These are phyloP conservation scores for Myochromella boudieri DNA, from an alignment of 768 basidiomycete genomes.

Conservation along the genomic window DNA sequence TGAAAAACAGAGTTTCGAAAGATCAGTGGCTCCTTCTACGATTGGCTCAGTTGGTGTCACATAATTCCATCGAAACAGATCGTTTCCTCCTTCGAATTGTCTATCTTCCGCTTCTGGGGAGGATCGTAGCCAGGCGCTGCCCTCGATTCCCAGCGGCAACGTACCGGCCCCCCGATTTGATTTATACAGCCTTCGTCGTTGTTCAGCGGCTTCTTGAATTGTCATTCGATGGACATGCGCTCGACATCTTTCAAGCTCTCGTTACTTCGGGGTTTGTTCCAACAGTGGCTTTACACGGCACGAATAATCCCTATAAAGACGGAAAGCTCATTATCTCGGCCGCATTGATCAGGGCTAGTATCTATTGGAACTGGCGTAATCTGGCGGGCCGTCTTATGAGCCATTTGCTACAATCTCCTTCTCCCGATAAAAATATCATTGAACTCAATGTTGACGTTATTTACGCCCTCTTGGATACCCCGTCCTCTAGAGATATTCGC, in stretches of 20 bases:
- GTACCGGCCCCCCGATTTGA: slow-evolving; percentile 37
- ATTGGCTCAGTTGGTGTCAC: slow-evolving; percentile 20
- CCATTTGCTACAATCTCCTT: slow-evolving; percentile 20
- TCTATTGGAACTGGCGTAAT: slow-evolving; percentile 53
- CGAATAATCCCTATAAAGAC: slow-evolving; percentile 36
- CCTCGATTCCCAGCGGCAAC: slow-evolving; percentile 28
- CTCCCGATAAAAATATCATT: slow-evolving; percentile 24
- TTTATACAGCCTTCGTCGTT: slow-evolving; percentile 41
- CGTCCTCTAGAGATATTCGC: slow-evolving; percentile 33
- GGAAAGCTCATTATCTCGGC: slow-evolving; percentile 48
- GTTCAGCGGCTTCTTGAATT: slow-evolving; percentile 40
- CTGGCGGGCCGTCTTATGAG: slow-evolving; percentile 41
- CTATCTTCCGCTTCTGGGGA: slow-evolving; percentile 29
- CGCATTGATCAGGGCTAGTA: slow-evolving; percentile 49
- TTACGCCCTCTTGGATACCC: slow-evolving; percentile 37
- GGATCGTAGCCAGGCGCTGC: slow-evolving; percentile 13
- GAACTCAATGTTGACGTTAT: slow-evolving; percentile 44
- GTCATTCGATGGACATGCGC: slow-evolving; percentile 33
- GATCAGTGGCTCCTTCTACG: not conserved
- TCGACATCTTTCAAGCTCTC: slow-evolving; percentile 50
- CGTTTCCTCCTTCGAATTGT: slow-evolving; percentile 23
- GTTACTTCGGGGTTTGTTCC: slow-evolving; percentile 46
- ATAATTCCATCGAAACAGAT: slow-evolving; percentile 17
- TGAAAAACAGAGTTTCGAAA: slow-evolving; percentile 9
- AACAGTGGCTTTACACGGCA: slow-evolving; percentile 39